Evolutionary conservation across 2,329 filamentous ascomycete genomes (phyloP).

Genomic region (Colletotrichum melonis): DNA sequence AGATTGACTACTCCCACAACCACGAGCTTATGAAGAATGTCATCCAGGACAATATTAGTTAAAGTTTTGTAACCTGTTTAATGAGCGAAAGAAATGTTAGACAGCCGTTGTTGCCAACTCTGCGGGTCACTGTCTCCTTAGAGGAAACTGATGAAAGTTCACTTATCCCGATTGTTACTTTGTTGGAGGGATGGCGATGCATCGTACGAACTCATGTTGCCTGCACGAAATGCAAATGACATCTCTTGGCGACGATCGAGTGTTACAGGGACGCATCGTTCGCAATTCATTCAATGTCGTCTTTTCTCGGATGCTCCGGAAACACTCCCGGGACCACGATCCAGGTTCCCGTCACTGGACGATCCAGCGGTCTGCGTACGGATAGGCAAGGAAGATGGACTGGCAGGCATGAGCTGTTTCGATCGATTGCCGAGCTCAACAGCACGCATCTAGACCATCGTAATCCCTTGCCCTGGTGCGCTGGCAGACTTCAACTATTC

Average conservation of each 20-base stretch:
- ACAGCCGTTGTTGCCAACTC: neutral
- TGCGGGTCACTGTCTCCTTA: neutral
- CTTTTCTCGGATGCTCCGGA: neutral
- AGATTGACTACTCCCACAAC: constrained; percentile 57
- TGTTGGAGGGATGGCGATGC: neutral
- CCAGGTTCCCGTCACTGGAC: neutral
- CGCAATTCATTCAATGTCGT: neutral
- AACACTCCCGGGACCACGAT: neutral
- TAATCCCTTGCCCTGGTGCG: neutral
- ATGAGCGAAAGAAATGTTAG: neutral
- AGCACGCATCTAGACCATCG: neutral
- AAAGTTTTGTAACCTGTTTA: neutral
- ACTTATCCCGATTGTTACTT: neutral
- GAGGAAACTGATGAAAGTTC: neutral
- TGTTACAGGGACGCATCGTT: neutral
- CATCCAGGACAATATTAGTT: constrained; percentile 43
- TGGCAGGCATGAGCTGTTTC: neutral
- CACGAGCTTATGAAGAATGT: constrained; percentile 53
- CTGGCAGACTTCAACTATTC: neutral
- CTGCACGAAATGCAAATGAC: neutral
- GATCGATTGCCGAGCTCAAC: neutral
- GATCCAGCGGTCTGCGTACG: neutral
- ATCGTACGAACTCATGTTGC: neutral
- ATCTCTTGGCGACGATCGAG: neutral
- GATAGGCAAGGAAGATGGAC: neutral